phyloP scores from a whole-genome alignment of 345 rosid genomes.

The Euclidium syriacum region DNA sequence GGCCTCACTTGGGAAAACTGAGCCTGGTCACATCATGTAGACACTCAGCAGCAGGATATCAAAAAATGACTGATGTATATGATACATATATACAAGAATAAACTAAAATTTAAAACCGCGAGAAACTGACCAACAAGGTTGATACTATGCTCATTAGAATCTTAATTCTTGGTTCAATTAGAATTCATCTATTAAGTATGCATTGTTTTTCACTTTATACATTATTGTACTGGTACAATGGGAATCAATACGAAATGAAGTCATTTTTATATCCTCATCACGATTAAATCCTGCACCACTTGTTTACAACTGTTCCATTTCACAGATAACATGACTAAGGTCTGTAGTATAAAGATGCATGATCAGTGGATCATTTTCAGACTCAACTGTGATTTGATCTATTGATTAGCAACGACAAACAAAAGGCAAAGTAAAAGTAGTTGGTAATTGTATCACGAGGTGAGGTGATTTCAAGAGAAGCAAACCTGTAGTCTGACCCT shows the following conservation, averaged over 20 bases:
- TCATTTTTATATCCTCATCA: background rate
- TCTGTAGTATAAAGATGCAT: background rate
- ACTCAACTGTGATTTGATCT: background rate
- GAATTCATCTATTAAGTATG: background rate
- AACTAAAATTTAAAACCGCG: background rate
- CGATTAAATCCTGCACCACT: background rate
- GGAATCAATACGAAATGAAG: background rate
- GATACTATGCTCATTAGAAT: background rate
- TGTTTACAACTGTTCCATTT: background rate
- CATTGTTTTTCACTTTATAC: slow-evolving; percentile 24
- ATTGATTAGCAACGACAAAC: background rate
- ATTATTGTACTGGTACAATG: background rate
- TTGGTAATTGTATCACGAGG: slow-evolving; percentile 8
- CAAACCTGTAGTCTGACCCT: slow-evolving; percentile 35
- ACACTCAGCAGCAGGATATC: background rate
- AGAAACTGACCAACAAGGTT: background rate
- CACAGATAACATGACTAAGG: background rate
- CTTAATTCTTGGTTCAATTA: background rate
- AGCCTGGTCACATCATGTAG: slow-evolving; percentile 46
- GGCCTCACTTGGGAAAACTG: slow-evolving; percentile 90
- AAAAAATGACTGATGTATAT: background rate
- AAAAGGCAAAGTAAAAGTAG: background rate
- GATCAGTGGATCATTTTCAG: background rate
- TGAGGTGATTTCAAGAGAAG: background rate
- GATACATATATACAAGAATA: background rate